Base-by-base conservation (phyloP, 2,329 filamentous ascomycete species). In the Cladosporium velox region DNA sequence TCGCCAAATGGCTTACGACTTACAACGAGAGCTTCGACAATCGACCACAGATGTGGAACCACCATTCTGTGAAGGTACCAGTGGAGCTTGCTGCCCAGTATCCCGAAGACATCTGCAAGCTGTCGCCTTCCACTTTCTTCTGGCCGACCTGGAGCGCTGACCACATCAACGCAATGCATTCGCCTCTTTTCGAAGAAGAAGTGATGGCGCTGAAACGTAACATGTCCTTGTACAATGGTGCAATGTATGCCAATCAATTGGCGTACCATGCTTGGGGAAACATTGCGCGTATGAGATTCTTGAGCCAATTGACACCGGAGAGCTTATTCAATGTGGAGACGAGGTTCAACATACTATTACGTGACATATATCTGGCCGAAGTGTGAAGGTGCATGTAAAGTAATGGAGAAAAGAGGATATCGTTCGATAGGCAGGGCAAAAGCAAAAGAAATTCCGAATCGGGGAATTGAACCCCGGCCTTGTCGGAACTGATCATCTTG, bases 231-330 rank as follows among this genome's bases (percentile, higher is more conserved):
- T 67, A 49, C 14, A 58, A 28, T 15, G 67, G 67, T 8, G 66
- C 64, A 5, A 69, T 69, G 67, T 69, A 66, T 65, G 54, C 63
- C 26, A 65, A 66, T 51, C 67, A 69, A 34, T 52, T 69, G 12
- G 60, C 67, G 4, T 59, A 67, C 28, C 67, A 69, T 52, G 49
- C 61, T 26, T 58, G 52, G 59, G 59, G 59, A 8, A 62, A 62
- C n/a, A n/a, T 62, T 14, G 59, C 59, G 7, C 59, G 59, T 7
- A 8, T 2, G 3, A 35, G 24, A 38, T 62, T 18, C 14, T 14
- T 62, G 44, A 51, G 44, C n/a, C 28, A 51, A 12, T 26, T 64
- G 21, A 58, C 18, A 4, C 51, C 61, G 24, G 61, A 47, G 15
- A 38, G 2, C 6, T 18, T 64, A 3, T n/a, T 57, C 14, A 18